Conservation (phyloP, 352 stramenopile species). For the Phytophthora hybrid region DNA sequence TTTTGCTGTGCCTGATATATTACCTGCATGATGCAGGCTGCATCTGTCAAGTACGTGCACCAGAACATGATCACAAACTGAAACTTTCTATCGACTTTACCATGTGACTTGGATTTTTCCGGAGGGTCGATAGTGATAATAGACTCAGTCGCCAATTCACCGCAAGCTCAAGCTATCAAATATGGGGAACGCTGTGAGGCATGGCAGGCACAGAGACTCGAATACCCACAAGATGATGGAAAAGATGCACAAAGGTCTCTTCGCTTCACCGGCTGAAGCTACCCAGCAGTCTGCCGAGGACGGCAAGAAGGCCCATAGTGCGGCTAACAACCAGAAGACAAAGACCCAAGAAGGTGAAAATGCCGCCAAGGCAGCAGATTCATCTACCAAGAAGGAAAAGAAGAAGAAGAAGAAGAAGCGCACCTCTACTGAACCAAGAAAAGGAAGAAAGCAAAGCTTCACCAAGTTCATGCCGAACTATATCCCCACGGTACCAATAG, state of each 20-base stretch:
- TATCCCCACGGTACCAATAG: neutral
- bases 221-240: neutral
- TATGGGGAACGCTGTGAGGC: slow-evolving; percentile 1
- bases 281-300: neutral
- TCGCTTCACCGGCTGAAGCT: neutral
- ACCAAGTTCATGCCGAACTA: neutral
- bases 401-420: neutral
- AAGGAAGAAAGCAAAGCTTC: slow-evolving; percentile 8
- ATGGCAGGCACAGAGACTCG: neutral
- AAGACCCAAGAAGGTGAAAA: neutral
- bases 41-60: too few species aligned
- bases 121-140: too few species aligned
- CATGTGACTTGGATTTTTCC: too few species aligned
- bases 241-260: slow-evolving; percentile 13
- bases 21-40: too few species aligned
- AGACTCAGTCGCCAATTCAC: neutral
- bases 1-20: too few species aligned
- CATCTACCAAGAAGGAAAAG: neutral
- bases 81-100: too few species aligned
- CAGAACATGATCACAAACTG: too few species aligned
- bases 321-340: neutral
- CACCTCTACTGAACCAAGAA: neutral
- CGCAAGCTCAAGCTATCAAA: neutral
- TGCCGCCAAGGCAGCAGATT: neutral
- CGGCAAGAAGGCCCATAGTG: neutral